A percentile compares a stretch with the other conserved stretches of the same genome.
Conservation (phyloP, 2,329 filamentous ascomycete species). For the Diaporthe velutina region DNA sequence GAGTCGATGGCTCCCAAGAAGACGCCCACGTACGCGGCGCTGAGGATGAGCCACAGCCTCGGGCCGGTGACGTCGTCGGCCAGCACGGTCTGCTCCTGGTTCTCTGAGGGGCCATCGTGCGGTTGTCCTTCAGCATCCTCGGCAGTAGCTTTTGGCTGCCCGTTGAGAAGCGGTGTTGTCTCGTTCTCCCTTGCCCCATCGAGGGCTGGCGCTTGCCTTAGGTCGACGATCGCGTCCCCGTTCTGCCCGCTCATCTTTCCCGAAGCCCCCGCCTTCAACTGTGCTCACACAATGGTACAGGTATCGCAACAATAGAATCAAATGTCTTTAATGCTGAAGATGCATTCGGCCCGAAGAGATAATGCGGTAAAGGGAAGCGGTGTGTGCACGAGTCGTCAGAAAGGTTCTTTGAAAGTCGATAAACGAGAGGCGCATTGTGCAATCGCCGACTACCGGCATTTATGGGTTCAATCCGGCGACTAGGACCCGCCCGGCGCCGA, state of each 20-base stretch:
- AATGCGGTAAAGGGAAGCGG: neutral
- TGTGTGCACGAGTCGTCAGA: slow-evolving; percentile 15
- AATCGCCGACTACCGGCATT: slow-evolving; percentile 19
- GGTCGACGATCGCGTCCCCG: slow-evolving; percentile 31
- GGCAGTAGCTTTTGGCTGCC: neutral
- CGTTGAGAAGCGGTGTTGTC: slow-evolving; percentile 40
- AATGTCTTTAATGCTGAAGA: neutral
- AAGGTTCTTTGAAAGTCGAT: neutral
- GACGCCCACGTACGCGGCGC: slow-evolving; percentile 70
- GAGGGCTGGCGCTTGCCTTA: slow-evolving; percentile 30
- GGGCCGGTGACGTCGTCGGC: slow-evolving; percentile 61
- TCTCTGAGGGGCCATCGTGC: slow-evolving; percentile 42
- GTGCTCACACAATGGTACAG: neutral
- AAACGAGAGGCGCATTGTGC: slow-evolving; percentile 5
- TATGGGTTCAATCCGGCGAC: slow-evolving; percentile 15
- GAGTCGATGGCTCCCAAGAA: slow-evolving; percentile 77
- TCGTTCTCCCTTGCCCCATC: slow-evolving; percentile 31
- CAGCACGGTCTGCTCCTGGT: slow-evolving; percentile 62
- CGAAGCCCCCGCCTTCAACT: neutral
- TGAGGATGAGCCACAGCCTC: slow-evolving; percentile 67
- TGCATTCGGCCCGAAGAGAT: neutral
- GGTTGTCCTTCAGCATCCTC: slow-evolving; percentile 12
- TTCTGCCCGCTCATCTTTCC: slow-evolving; percentile 24
- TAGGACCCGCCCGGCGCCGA: slow-evolving; percentile 10
- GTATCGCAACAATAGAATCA: neutral